phyloP scores from a whole-genome alignment of 768 basidiomycete genomes.

The Pulveroboletus sp. region DNA sequence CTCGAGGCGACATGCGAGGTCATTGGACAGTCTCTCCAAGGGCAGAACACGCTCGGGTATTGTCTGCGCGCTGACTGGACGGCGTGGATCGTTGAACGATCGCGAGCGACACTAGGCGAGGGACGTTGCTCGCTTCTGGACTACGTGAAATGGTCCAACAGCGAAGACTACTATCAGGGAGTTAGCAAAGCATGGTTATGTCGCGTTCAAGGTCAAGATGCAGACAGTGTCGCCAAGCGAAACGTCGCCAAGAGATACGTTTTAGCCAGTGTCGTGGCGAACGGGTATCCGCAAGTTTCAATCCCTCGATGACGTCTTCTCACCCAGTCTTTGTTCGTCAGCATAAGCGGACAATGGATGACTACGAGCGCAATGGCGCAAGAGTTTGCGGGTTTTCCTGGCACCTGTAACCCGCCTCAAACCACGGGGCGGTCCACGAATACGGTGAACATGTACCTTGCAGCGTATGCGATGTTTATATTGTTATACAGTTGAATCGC shows the following conservation, averaged over 20 bases:
- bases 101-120: background rate
- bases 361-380: slow-evolving; percentile 69
- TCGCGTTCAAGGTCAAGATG: slow-evolving; percentile 42
- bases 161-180: slow-evolving; percentile 67
- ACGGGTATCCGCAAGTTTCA: slow-evolving; percentile 45
- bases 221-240: slow-evolving; percentile 39
- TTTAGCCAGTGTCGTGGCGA: slow-evolving; percentile 68
- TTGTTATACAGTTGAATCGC: background rate
- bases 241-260: slow-evolving; percentile 61
- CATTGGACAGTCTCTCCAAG: slow-evolving; percentile 41
- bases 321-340: slow-evolving; percentile 26
- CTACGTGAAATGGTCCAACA: slow-evolving; percentile 62
- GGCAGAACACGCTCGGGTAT: background rate
- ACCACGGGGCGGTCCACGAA: slow-evolving; percentile 34
- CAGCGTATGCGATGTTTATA: slow-evolving; percentile 45
- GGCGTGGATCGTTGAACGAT: slow-evolving; percentile 43
- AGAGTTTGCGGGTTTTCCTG: slow-evolving; percentile 55
- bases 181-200: slow-evolving; percentile 66
- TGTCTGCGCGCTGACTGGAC: slow-evolving; percentile 65
- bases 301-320: background rate
- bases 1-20: slow-evolving; percentile 75
- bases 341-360: slow-evolving; percentile 70
- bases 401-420: slow-evolving; percentile 2
- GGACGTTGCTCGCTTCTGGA: slow-evolving; percentile 12
- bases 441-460: slow-evolving; percentile 58